Evolutionary conservation across 2,329 filamentous ascomycete species (phyloP), one percentile per base, ranked within the genome.

Genomic region (Aureobasidium mangrovei): DNA sequence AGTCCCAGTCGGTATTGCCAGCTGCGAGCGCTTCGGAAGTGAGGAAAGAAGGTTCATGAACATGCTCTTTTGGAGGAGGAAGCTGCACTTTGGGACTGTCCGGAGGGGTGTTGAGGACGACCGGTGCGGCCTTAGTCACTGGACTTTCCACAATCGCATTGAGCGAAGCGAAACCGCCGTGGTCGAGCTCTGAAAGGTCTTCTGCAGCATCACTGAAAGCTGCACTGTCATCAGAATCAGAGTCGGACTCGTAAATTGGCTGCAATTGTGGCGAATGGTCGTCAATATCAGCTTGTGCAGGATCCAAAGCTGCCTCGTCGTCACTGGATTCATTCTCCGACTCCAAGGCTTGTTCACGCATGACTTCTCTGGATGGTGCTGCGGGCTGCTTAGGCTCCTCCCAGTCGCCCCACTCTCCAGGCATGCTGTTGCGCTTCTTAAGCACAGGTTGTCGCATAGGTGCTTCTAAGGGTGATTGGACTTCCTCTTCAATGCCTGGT

Each of bases 141-240:
- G 85, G 81, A 44, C 77, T 81, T 24, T 83, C 79, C 1, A 88
- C 77, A 7, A 90, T 79, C 8, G 86, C 86, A 66, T 90, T 78
- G 6, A 91, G 74, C 4, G 85, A 90, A 63, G 82, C 75, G 62
- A 88, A 91, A 0, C 84, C 86, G 44, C 80, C 79, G 2, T 77
- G 78, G 38, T 85, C 83, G 3, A 76, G 63, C 10, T 88, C 83
- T 0, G 80, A 80, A 0, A 85, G 71, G 57, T 89, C 84, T 67
- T 91, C 87, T 53, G 84, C 84, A 1, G 86, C 86, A 67, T 91
- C 87, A 59, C 84, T 88, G 64, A 88, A 91, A 27, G 87, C 77
- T 57, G 79, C 84, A 47, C 71, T 73, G 10, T 71, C 70, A 54
- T 82, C 80, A 7, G 58, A 58, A 27, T 58, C 57, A 7, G 57